Evolutionary conservation across 2,329 filamentous ascomycete genomes (phyloP).

Genomic region (Sarocladiaceae sp.): DNA sequence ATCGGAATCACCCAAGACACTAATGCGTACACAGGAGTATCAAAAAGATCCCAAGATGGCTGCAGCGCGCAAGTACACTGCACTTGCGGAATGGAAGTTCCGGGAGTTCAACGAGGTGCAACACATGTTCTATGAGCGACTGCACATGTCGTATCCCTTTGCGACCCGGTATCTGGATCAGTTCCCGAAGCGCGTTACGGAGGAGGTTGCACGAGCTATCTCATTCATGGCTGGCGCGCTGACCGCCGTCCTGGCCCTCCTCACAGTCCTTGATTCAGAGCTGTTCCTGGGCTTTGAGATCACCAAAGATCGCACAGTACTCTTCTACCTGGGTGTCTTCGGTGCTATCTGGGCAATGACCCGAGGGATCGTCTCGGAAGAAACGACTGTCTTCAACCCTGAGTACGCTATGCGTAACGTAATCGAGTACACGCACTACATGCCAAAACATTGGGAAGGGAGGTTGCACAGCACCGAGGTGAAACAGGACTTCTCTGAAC

Average conservation of each 20-base stretch:
- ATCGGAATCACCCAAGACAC: too few relatives aligned
- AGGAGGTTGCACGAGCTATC: constrained; percentile 76
- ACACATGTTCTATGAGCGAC: constrained; percentile 81
- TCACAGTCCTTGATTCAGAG: constrained; percentile 84
- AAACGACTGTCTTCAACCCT: constrained; percentile 84
- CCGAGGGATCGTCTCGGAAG: constrained; percentile 77
- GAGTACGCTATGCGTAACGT: constrained; percentile 84
- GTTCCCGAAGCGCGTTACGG: constrained; percentile 91
- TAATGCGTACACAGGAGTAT: constrained; percentile 60
- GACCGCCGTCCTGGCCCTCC: constrained; percentile 75
- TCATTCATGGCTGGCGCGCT: constrained; percentile 84
- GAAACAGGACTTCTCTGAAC: constrained; percentile 77
- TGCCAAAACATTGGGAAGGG: constrained; percentile 81
- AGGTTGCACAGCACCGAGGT: constrained; percentile 92
- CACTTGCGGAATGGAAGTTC: constrained; percentile 95
- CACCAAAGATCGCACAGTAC: constrained; percentile 75
- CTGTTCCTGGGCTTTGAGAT: constrained; percentile 89
- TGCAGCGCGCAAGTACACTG: constrained; percentile 78
- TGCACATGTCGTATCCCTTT: constrained; percentile 93
- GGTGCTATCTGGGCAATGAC: constrained; percentile 78
- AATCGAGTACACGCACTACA: constrained; percentile 87
- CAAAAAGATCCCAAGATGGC: constrained; percentile 87
- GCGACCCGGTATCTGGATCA: constrained; percentile 90
- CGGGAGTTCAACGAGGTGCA: constrained; percentile 95
- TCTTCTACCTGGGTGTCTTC: constrained; percentile 85